A percentile compares a stretch with the other conserved stretches of the same genome.
Conservation (phyloP, 2,329 filamentous ascomycete genomes). For the Celoporthe dispersa region DNA sequence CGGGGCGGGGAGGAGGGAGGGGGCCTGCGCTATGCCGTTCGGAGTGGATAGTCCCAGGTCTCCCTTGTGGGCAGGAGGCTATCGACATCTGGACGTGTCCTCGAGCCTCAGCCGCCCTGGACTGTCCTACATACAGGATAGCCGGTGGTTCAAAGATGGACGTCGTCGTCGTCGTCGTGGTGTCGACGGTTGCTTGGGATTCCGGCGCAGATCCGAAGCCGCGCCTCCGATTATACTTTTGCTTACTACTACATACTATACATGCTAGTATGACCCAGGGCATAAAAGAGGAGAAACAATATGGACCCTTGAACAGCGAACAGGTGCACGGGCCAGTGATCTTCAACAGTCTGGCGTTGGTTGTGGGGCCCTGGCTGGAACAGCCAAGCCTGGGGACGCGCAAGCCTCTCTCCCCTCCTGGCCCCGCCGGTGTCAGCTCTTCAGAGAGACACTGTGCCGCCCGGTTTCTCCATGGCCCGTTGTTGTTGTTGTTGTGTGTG, state of each 20-base stretch:
- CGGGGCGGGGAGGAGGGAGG: too few species aligned
- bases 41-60: background rate
- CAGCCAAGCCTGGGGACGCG: conserved; percentile 20
- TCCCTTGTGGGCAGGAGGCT: conserved; percentile 13
- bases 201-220: background rate
- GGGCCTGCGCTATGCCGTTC: background rate
- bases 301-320: background rate
- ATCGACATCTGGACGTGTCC: background rate
- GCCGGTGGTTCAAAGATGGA: background rate
- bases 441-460: background rate
- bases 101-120: background rate
- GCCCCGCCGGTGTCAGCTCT: background rate
- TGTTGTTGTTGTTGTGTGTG: background rate
- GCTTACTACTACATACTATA: background rate
- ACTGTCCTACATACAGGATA: background rate
- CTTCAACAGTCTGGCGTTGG: background rate
- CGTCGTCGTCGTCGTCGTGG: background rate
- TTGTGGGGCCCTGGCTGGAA: background rate
- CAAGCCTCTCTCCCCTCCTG: conserved; percentile 1
- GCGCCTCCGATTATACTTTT: background rate
- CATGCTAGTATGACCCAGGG: too few species aligned
- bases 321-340: conserved; percentile 2
- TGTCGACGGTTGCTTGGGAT: background rate
- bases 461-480: background rate
- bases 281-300: background rate